Evolutionary conservation across 306 rosid species (phyloP).

Genomic region (Malus orientalis): DNA sequence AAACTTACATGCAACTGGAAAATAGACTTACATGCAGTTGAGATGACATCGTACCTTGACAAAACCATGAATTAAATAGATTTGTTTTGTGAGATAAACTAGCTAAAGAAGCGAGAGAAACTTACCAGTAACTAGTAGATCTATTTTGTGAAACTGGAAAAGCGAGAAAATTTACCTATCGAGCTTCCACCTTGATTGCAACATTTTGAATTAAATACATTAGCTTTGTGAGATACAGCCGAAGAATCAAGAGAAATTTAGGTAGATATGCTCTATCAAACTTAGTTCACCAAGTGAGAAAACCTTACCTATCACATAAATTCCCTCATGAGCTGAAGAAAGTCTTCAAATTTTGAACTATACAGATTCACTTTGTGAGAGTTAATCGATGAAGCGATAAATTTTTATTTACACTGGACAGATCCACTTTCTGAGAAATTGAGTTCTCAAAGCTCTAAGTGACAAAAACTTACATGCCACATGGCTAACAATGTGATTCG

Average conservation of each 20-base stretch:
- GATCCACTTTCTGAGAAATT: not conserved
- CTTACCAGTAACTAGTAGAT: not conserved
- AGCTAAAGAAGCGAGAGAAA: not conserved
- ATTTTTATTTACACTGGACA: too few relatives aligned
- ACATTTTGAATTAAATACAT: not conserved
- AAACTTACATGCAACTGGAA: not conserved
- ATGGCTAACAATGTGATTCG: too few relatives aligned
- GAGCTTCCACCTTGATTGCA: not conserved
- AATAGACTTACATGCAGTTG: not conserved
- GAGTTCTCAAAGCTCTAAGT: too few relatives aligned
- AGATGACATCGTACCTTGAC: not conserved
- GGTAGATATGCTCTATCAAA: too few relatives aligned
- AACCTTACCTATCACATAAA: too few relatives aligned
- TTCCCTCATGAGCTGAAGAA: too few relatives aligned
- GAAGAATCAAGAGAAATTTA: not conserved
- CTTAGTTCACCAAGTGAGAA: too few relatives aligned
- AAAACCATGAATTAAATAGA: too few relatives aligned
- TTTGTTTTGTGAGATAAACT: not conserved
- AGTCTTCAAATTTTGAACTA: not conserved
- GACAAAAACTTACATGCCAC: too few relatives aligned
- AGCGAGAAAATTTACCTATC: not conserved
- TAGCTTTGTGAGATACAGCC: not conserved
- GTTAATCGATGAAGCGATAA: not conserved
- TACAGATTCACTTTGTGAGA: not conserved
- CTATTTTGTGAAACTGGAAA: not conserved